Evolutionary conservation across 2,329 filamentous ascomycete genomes (phyloP), one percentile per base, ranked within the genome.

Genomic region (Fonsecaea erecta): DNA sequence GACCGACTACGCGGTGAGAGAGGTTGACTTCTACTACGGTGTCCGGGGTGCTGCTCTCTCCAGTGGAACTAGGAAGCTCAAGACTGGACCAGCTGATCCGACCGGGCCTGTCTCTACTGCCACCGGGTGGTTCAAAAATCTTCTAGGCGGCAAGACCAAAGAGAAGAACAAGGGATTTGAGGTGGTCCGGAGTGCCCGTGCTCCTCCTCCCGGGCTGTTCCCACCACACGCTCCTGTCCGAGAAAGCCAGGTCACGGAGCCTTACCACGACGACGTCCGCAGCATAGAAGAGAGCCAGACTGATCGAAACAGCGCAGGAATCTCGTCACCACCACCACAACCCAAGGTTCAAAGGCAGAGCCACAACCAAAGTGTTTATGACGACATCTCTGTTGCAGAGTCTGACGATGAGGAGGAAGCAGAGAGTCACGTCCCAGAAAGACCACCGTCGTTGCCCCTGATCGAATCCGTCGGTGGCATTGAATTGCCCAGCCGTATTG

Each of bases 161-260:
- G 94, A 97, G 70, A 96, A 96, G 77, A 89, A 90, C 70, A 98
- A 98, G 77, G 95, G 95, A 0, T 99, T 99, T 71, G 95, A 98
- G 76, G 95, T 99, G 4, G 94, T 99, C 16, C 84, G 95, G 73
- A 97, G 93, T 75, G 87, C 92, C 7, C 86, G 93, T 62, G 93
- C 95, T 81, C 93, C 93, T 1, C 89, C 90, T 6, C 88, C 89
- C 64, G 90, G 92, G 82, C 85, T 84, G 68, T 75, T 78, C 79
- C 57, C 57, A 52, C 80, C 74, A 51, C 73, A 62, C 6, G 62
- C 60, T 11, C 52, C 66, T 52, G 61, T 60, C n/a, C 77, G 73
- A 83, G 78, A 30, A 79, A 83, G 9, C 83, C 85, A 32, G 84
- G 87, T 64, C 46, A 83, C 89, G 64, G 90, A 91, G 58, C 85